phyloP scores from a whole-genome alignment of 495 filamentous ascomycete genomes.

The Penicillium pulvis region DNA sequence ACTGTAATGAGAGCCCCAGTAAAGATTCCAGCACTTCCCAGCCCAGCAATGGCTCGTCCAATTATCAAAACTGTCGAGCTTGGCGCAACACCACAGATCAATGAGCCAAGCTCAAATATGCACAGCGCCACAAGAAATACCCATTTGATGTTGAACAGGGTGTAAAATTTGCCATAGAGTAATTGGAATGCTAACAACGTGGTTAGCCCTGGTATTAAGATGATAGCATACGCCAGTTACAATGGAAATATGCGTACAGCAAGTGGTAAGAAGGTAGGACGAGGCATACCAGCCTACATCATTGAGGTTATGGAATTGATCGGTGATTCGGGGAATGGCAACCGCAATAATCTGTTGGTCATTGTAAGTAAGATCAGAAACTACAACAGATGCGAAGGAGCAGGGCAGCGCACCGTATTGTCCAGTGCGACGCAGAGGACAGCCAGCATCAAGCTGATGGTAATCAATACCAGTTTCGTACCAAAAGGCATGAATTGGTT shows the following conservation, averaged over 20 bases:
- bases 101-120: conserved; percentile 68
- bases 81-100: conserved; percentile 71
- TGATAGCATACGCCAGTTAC: not conserved
- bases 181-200: not conserved
- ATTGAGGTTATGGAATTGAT: conserved; percentile 19
- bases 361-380: not conserved
- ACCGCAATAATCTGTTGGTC: not conserved
- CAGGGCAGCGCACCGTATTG: not conserved
- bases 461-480: not conserved
- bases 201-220: not conserved
- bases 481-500: not conserved
- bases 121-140: conserved; percentile 26
- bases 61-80: conserved; percentile 69
- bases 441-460: not conserved
- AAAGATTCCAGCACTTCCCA: conserved; percentile 63
- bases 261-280: conserved; percentile 47
- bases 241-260: conserved; percentile 29
- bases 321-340: conserved; percentile 26
- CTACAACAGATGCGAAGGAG: not conserved
- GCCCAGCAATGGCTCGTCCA: conserved; percentile 72
- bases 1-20: conserved; percentile 53
- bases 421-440: not conserved
- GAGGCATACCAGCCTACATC: conserved; percentile 57
- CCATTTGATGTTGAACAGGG: conserved; percentile 44
- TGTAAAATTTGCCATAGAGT: conserved; percentile 37